Percentiles rank a stretch among this genome's conserved stretches.
Conservation (phyloP, 371 early-diverging fungal genomes). For the Amoeboaphelidium protococcarum region DNA sequence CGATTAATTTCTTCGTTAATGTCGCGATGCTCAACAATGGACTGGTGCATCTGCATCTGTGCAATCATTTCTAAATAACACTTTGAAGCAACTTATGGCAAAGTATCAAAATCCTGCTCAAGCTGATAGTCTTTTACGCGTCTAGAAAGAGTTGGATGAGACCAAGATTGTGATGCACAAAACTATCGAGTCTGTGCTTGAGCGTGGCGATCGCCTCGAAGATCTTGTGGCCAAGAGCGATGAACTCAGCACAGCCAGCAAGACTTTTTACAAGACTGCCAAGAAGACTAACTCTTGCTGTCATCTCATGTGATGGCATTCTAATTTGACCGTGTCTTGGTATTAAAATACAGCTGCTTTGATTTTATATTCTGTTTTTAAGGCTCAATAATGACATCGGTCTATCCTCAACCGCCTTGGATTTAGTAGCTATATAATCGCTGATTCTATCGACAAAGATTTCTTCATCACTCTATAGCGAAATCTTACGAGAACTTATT, state of each 20-base stretch:
- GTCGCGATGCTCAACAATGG: conserved; percentile 18
- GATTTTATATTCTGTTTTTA: too few relatives aligned
- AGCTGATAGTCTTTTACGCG: conserved; percentile 76
- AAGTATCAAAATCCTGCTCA: conserved; percentile 79
- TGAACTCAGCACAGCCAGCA: conserved; percentile 62
- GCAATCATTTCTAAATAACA: too few relatives aligned
- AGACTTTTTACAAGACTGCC: conserved; percentile 94
- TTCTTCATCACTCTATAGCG: too few relatives aligned
- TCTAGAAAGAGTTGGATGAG: conserved; percentile 93
- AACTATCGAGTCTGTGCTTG: conserved; percentile 84
- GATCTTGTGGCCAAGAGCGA: conserved; percentile 75
- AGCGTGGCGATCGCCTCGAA: conserved; percentile 90
- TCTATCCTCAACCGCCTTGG: too few relatives aligned
- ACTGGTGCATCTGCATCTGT: too few relatives aligned
- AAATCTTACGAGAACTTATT: too few relatives aligned
- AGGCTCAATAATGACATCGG: too few relatives aligned
- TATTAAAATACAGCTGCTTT: too few relatives aligned
- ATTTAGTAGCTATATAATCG: too few relatives aligned
- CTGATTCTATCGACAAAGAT: too few relatives aligned
- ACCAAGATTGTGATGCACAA: conserved; percentile 90
- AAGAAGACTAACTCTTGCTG: conserved; percentile 92
- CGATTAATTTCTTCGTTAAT: conserved; percentile 48
- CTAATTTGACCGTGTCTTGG: too few relatives aligned
- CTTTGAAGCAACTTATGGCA: conserved; percentile 33
- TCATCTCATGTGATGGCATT: conserved; percentile 5